These are phyloP conservation scores for Panus rudis DNA, from an alignment of 768 basidiomycete species.

Conservation along the genomic window DNA sequence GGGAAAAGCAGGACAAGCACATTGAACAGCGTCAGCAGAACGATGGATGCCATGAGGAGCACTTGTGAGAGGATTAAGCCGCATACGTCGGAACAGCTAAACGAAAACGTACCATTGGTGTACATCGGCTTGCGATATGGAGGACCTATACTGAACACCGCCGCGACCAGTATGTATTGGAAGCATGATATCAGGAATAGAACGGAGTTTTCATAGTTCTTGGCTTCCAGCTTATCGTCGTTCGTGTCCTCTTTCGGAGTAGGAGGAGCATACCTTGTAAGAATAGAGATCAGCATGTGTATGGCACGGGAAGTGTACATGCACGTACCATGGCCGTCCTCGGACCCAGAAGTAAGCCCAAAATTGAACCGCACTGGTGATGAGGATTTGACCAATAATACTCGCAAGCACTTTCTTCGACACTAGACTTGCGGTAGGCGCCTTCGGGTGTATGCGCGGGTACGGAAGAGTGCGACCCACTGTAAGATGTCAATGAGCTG, in stretches of 20 bases:
- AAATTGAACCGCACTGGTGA: slow-evolving; percentile 76
- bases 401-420: slow-evolving; percentile 93
- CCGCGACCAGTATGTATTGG: slow-evolving; percentile 97
- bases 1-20: slow-evolving; percentile 71
- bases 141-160: slow-evolving; percentile 95
- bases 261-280: slow-evolving; percentile 73
- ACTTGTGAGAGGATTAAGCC: slow-evolving; percentile 34
- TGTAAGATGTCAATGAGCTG: slow-evolving; percentile 26
- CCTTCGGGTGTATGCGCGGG: slow-evolving; percentile 77
- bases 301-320: not conserved
- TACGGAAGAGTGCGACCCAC: slow-evolving; percentile 95
- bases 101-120: slow-evolving; percentile 65
- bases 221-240: slow-evolving; percentile 66
- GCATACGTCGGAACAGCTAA: slow-evolving; percentile 1
- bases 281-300: slow-evolving; percentile 5
- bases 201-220: slow-evolving; percentile 87
- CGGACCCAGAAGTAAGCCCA: slow-evolving; percentile 91
- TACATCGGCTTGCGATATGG: slow-evolving; percentile 94
- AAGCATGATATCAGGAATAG: slow-evolving; percentile 94
- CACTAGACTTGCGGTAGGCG: slow-evolving; percentile 92
- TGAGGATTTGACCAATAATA: slow-evolving; percentile 85
- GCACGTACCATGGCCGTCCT: slow-evolving; percentile 68
- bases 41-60: slow-evolving; percentile 76
- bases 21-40: slow-evolving; percentile 64
- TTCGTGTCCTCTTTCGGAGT: slow-evolving; percentile 32